phyloP scores from a whole-genome alignment of 163 green algal species.

The Scenedesmus sp. region DNA sequence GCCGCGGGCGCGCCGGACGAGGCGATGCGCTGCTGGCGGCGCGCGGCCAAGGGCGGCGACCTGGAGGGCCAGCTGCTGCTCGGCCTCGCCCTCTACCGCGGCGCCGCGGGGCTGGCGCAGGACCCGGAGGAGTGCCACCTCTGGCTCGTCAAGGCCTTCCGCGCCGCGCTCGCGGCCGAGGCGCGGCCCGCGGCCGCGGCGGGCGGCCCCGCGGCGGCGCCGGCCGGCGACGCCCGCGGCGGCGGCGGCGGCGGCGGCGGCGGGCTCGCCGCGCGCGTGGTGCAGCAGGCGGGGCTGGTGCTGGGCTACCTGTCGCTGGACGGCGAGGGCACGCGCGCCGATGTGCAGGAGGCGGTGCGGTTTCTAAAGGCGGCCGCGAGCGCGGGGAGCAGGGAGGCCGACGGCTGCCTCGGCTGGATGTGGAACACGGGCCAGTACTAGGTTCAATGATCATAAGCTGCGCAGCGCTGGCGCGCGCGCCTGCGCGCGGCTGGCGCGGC shows the following conservation, averaged over 20 bases:
- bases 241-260: neutral
- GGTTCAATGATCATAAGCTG: too few species aligned
- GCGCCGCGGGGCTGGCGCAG: conserved; percentile 14
- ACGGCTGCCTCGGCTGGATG: conserved; percentile 49
- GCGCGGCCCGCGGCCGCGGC: neutral
- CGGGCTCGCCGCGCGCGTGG: conserved; percentile 6
- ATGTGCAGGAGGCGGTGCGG: conserved; percentile 33
- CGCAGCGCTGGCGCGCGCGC: too few species aligned
- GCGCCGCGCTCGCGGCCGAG: too few species aligned
- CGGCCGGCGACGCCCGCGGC: neutral
- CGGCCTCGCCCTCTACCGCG: conserved; percentile 41
- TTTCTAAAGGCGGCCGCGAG: conserved; percentile 49
- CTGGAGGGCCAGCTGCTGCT: conserved; percentile 46
- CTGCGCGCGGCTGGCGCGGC: too few species aligned
- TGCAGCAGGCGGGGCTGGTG: conserved; percentile 44
- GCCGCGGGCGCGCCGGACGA: conserved; percentile 1
- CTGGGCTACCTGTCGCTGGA: conserved; percentile 55
- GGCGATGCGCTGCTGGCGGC: conserved; percentile 48
- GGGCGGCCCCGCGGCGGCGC: neutral
- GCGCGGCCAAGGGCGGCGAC: conserved; percentile 44
- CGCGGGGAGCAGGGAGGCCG: conserved; percentile 44
- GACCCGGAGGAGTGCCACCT: conserved; percentile 30
- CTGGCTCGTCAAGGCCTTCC: conserved; percentile 39
- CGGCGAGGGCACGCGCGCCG: conserved; percentile 45
- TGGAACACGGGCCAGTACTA: conserved; percentile 59